Base-by-base conservation (phyloP, 208 protist genomes). In the Zelonia costaricensis region DNA sequence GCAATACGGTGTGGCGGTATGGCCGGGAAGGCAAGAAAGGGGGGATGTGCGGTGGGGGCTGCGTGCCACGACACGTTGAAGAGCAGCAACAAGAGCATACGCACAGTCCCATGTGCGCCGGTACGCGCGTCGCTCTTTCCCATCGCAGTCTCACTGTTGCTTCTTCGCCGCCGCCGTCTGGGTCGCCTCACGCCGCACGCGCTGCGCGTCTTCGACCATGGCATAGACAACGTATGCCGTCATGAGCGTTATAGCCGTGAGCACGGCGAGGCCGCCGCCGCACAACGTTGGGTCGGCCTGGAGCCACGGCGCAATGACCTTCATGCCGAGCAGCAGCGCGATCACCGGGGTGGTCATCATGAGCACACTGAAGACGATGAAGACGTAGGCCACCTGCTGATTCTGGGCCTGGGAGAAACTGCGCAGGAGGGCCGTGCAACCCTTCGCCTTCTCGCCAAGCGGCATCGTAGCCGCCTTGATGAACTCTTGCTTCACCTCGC, bases 301-400 rank as follows among this genome's bases (percentile, higher is more conserved):
- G n/a, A 77, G 47, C 55, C 36, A 28, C 35, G 85, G 81, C 1
- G 88, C 88, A 13, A 92, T 33, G 36, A 86, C 36, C 22, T 80
- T 59, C 76, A 86, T 80, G 20, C 78, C 83, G 23, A 90, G 43
- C 20, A 95, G 56, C 33, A 95, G 47, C 27, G 71, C 58, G 7
- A 84, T 25, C 31, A 95, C 45, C 0, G 89, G 89, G 25, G 92
- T 18, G 10, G 86, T 92, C 16, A 93, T 74, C 72, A 95, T 92
- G 12, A 79, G 49, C 16, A 60, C 61, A 22, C 71, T 91, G 42
- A 69, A 67, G 18, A 83, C 43, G 12, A 91, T 30, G 58, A 95
- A 92, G 1, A 80, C 54, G 1, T 52, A 47, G 1, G 69, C 57
- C 18, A 91, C 89, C 18, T 62, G 35, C n/a, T 59, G 28, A 40